Evolutionary conservation across 2,329 filamentous ascomycete genomes (phyloP).

Genomic region (Sporothrix inflata): DNA sequence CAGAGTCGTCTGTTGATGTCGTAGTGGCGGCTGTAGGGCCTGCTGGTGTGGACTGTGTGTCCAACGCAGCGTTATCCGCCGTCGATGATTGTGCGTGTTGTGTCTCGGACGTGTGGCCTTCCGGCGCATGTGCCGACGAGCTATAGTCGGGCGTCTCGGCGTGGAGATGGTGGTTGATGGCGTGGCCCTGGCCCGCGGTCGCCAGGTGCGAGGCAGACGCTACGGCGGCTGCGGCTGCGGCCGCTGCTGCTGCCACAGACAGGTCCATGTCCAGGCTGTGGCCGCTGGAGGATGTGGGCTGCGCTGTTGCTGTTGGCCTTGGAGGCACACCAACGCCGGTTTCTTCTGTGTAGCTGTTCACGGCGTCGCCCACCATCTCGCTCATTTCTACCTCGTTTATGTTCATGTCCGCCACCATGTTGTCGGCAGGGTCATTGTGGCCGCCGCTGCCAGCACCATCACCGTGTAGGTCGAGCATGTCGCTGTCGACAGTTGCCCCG

Average conservation of each 20-base stretch:
- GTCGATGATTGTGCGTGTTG: not conserved
- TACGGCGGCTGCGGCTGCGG: conserved; percentile 28
- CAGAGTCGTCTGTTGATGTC: no score
- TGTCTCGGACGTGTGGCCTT: not conserved
- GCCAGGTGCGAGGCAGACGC: conserved; percentile 24
- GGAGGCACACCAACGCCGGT: not conserved
- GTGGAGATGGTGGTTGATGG: conserved; percentile 32
- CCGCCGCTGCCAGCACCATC: conserved; percentile 31
- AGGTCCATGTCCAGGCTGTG: conserved; percentile 25
- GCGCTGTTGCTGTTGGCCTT: conserved; percentile 9
- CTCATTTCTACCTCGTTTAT: conserved; percentile 34
- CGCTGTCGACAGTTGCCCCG: conserved; percentile 3
- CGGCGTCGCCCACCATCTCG: conserved; percentile 28
- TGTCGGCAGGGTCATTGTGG: conserved; percentile 31
- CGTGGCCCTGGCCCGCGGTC: conserved; percentile 1
- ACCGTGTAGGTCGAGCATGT: conserved; percentile 14
- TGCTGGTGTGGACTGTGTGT: not conserved
- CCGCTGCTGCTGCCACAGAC: conserved; percentile 22
- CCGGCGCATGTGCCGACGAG: not conserved
- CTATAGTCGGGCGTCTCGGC: conserved; percentile 30
- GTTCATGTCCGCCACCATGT: conserved; percentile 31
- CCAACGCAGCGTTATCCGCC: not conserved
- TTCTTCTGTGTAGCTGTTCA: not conserved
- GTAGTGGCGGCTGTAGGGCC: conserved; percentile 31
- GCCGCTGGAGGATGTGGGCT: conserved; percentile 21